Evolutionary conservation across 495 filamentous ascomycete genomes (phyloP).

Genomic region (Aspergillus panamensis): DNA sequence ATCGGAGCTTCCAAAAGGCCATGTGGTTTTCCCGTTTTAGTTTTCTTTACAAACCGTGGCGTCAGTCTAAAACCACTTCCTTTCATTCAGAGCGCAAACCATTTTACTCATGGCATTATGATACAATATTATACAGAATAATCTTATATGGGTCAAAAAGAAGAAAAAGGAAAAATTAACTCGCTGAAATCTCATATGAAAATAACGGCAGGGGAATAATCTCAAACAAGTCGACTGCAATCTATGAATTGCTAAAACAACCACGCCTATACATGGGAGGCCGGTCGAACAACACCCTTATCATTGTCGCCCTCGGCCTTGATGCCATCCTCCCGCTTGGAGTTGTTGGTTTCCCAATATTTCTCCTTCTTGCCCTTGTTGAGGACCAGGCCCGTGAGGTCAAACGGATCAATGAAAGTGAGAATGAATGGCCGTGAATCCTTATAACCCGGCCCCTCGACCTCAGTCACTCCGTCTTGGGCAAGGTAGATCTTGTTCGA

Average conservation of each 20-base stretch:
- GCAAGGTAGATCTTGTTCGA: slow-evolving; percentile 63
- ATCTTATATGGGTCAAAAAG: neutral
- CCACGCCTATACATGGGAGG: neutral
- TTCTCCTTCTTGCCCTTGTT: slow-evolving; percentile 46
- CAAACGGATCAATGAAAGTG: slow-evolving; percentile 67
- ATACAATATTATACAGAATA: neutral
- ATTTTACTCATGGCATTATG: neutral
- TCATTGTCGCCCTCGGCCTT: neutral
- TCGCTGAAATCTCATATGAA: neutral
- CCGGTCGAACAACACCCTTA: neutral
- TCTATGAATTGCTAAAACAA: neutral
- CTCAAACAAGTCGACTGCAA: neutral
- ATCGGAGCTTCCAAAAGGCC: slow-evolving; percentile 15
- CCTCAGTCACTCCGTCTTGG: slow-evolving; percentile 61
- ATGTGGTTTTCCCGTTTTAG: slow-evolving; percentile 14
- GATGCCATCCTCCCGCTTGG: too few relatives aligned
- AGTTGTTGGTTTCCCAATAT: slow-evolving; percentile 51
- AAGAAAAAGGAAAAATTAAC: neutral
- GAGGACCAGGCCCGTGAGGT: slow-evolving; percentile 54
- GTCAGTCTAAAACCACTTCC: neutral
- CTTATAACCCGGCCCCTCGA: slow-evolving; percentile 59
- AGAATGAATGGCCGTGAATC: slow-evolving; percentile 50
- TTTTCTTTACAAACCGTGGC: neutral
- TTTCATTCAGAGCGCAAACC: neutral
- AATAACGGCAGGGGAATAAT: neutral